A percentile compares a stretch with the other conserved stretches of the same genome.
These are phyloP conservation scores for Cytospora leucostoma DNA, from an alignment of 2,329 filamentous ascomycete species.

Conservation along the genomic window DNA sequence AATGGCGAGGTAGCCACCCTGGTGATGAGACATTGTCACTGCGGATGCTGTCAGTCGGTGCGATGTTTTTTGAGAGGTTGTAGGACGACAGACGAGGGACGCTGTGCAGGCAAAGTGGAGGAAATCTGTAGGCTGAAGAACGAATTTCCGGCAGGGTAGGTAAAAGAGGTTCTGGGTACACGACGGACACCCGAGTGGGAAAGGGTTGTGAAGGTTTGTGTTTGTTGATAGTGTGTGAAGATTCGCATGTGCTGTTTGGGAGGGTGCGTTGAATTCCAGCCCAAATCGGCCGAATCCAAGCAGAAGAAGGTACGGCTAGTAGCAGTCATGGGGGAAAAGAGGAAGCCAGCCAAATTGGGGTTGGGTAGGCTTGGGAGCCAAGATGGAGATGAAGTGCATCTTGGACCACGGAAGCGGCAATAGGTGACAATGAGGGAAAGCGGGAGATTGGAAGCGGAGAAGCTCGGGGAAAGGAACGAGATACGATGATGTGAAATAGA, in stretches of 20 bases:
- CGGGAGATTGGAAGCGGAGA: background rate
- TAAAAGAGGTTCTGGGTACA: background rate
- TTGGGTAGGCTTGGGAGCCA: background rate
- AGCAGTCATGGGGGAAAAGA: background rate
- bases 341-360: background rate
- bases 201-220: background rate
- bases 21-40: slow-evolving; percentile 22
- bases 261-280: background rate
- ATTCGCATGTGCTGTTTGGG: background rate
- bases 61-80: background rate
- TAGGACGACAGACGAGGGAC: background rate
- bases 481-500: background rate
- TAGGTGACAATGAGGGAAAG: background rate
- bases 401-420: background rate
- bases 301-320: background rate
- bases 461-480: background rate
- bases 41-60: slow-evolving; percentile 4
- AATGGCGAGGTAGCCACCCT: slow-evolving; percentile 7
- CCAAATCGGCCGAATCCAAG: background rate
- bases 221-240: background rate
- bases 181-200: background rate
- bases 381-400: background rate
- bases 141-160: background rate
- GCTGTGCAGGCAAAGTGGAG: background rate
- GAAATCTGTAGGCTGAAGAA: background rate